Evolutionary conservation across 2,329 filamentous ascomycete species (phyloP), one percentile per base, ranked within the genome.

Genomic region (Aaosphaeria arxii): DNA sequence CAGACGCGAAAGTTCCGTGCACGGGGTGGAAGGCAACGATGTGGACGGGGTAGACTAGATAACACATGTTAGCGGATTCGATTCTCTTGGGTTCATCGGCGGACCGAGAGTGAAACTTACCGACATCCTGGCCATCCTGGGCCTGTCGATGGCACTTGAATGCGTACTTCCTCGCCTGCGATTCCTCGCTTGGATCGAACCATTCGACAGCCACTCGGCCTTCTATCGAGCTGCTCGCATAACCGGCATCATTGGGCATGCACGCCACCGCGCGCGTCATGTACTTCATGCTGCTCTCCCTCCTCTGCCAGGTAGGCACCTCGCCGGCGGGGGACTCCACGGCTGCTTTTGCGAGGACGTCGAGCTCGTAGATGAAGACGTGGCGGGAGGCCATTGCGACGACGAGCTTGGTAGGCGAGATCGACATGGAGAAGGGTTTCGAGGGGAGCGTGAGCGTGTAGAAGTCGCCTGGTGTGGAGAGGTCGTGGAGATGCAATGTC

Each of bases 131-230:
- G 43, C 83, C 84, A 38, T 85, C 80, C 2, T 82, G 72, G 1
- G 84, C 80, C 69, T 95, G 89, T 4, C 94, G 83, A 72, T 99
- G 94, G 72, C 94, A 99, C 72, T 99, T 99, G 82, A 99, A 99
- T 11, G 94, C 94, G 70, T 97, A 99, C 71, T 96, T 97, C 57
- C 91, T 83, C 36, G 88, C 87, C 74, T 97, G 91, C 4, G 88
- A 91, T 69, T 92, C 88, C 39, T 84, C 77, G 5, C 85, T 89
- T 11, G 94, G 89, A 66, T 97, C 94, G 68, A 99, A 97, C 89
- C 91, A 97, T 71, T 99, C 94, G 1, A 99, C 94, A 0, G 91
- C 92, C 2, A 99, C 91, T 59, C 94, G 85, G 4, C 94, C 94
- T 68, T 99, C 94, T 62, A 99, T 99, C 62, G 86, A 91, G 49